Evolutionary conservation across 1,284 basidiomycete genomes (phyloP).

Genomic region (Moesziomyces sp.): DNA sequence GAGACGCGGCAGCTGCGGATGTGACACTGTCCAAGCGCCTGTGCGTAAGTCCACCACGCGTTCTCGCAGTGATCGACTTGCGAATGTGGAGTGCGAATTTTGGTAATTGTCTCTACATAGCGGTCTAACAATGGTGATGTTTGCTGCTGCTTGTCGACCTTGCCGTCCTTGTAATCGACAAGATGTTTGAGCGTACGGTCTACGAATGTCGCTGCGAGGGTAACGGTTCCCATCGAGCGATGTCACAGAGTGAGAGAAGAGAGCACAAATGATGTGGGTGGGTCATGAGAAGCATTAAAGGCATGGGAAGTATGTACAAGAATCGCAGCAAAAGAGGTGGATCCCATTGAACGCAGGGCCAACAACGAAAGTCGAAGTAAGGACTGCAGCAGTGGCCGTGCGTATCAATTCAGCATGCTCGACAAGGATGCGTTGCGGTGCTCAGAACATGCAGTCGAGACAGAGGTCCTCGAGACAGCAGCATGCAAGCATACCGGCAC

Average conservation of each 20-base stretch:
- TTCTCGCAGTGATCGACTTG: background rate
- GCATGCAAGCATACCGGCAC: slow-evolving; percentile 56
- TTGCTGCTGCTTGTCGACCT: too few species aligned
- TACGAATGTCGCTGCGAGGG: too few species aligned
- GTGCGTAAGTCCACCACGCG: background rate
- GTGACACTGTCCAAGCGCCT: background rate
- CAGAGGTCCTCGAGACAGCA: slow-evolving; percentile 57
- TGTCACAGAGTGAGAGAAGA: too few species aligned
- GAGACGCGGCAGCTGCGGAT: background rate
- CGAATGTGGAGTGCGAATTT: background rate
- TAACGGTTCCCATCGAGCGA: too few species aligned
- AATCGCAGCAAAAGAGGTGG: background rate
- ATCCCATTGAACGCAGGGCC: too few species aligned
- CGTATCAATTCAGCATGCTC: too few species aligned
- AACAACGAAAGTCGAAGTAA: too few species aligned
- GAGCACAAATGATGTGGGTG: background rate
- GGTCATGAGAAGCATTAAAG: background rate
- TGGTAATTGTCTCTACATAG: too few species aligned
- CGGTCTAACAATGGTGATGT: too few species aligned
- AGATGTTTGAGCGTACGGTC: too few species aligned
- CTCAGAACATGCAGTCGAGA: slow-evolving; percentile 23
- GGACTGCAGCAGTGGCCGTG: too few species aligned
- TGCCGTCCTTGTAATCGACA: too few species aligned
- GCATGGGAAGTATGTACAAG: background rate
- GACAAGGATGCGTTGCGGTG: background rate